A percentile compares a stretch with the other conserved stretches of the same genome.
Evolutionary conservation across 805 yeast genomes (phyloP).

Genomic region (Yarrowia osloensis): DNA sequence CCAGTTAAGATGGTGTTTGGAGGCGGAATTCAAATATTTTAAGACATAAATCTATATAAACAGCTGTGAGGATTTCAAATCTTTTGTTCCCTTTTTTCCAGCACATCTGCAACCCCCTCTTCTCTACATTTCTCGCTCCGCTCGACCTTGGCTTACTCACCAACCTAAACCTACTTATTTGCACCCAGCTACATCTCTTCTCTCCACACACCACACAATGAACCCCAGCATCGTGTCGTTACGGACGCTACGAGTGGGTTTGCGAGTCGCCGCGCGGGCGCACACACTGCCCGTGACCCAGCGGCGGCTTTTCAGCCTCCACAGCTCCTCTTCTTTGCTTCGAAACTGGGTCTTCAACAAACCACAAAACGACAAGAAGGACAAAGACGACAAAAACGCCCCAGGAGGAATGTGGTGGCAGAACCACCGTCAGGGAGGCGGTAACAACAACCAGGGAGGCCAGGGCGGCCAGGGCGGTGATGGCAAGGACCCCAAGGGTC

Average conservation of each 20-base stretch:
- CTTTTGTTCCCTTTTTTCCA: background rate
- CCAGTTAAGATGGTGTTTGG: too few species aligned
- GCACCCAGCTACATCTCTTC: background rate
- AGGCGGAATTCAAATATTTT: too few species aligned
- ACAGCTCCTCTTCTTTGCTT: background rate
- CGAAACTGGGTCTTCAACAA: slow-evolving; percentile 24
- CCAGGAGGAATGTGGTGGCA: slow-evolving; percentile 28
- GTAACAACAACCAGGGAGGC: background rate
- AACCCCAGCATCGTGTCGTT: slow-evolving; percentile 26
- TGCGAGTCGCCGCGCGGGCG: background rate
- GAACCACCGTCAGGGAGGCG: slow-evolving; percentile 12
- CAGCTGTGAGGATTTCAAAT: background rate
- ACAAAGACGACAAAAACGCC: slow-evolving; percentile 14
- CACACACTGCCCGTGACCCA: background rate
- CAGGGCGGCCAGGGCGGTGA: background rate
- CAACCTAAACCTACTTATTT: slow-evolving; percentile 10
- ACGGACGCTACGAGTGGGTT: slow-evolving; percentile 25
- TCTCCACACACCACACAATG: background rate
- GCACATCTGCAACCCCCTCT: background rate
- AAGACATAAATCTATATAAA: background rate
- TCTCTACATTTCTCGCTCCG: too few species aligned
- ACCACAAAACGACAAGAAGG: background rate
- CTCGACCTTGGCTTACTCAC: background rate
- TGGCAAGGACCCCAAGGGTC: slow-evolving; percentile 10
- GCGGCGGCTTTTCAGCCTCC: background rate